Base-by-base conservation (phyloP, 257 asterid species). In the Penstemon barbatus region DNA sequence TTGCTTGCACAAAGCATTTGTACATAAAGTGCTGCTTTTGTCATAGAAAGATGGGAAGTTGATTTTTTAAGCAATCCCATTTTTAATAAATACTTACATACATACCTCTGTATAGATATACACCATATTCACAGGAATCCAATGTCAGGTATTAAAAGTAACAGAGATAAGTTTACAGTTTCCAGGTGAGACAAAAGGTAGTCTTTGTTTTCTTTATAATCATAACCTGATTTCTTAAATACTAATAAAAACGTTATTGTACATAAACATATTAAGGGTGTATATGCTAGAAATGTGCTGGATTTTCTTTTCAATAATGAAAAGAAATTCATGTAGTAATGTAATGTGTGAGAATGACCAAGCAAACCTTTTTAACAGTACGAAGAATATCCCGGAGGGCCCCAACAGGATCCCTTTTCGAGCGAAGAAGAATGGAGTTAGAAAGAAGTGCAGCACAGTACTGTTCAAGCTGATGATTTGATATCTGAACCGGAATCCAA, bases 401-500 rank as follows among this genome's bases (percentile, higher is more conserved):
- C 73, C 96, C 96, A 63, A 87, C 80, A 64, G 65, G 69, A 75
- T 90, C 96, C 71, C 52, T 84, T 73, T 70, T 81, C 13, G 78
- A 87, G 77, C 85, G 62, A 55, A 94, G 96, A 74, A 69, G 74
- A 62, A 63, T 66, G 53, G 79, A 65, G 56, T 82, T 81, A 25
- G 86, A 63, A 76, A 85, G 88, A 74, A 94, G 89, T 36, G 86
- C 77, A 58, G 70, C 83, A 78, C 97, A 94, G 77, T 90, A 90
- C 72, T 78, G 89, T 78, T 94, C 97, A 64, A 94, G 89, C 83
- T 94, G 99, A 78, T 80, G 71, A 74, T 87, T 84, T 57, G 97
- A 89, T 66, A 91, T 68, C 74, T 85, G 85, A 71, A 79, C 89
- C 12, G 99, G 99, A 73, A 91, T 76, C 99, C 97, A 94, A 66